These are phyloP conservation scores for Russula compacta DNA, from an alignment of 768 basidiomycete genomes.

Conservation along the genomic window DNA sequence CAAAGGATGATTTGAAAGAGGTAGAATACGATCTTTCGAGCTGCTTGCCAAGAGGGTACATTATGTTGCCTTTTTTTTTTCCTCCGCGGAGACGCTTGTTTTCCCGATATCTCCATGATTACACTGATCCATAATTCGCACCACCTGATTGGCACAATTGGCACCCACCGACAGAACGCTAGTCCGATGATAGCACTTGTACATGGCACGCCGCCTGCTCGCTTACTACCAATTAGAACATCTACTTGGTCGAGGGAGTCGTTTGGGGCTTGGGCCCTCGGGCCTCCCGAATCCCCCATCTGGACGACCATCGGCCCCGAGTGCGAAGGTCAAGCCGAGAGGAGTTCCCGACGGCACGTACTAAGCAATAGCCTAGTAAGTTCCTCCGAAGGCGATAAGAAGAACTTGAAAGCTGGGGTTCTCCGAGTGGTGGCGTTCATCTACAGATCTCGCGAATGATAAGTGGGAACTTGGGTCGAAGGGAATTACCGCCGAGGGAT, in stretches of 20 bases:
- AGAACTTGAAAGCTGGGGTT: conserved; percentile 10
- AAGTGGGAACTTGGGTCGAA: conserved; percentile 2
- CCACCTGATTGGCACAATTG: conserved; percentile 1
- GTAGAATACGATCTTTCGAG: background rate
- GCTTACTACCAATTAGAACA: background rate
- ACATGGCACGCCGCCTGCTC: background rate
- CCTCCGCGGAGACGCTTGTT: conserved; percentile 10
- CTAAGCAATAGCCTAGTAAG: conserved; percentile 18
- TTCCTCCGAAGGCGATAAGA: conserved; percentile 17
- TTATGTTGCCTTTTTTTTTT: background rate
- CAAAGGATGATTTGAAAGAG: background rate
- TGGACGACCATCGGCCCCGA: conserved; percentile 4
- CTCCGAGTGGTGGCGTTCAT: conserved; percentile 13
- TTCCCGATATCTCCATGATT: conserved; percentile 4
- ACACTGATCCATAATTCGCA: background rate
- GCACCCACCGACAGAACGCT: background rate
- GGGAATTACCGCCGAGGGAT: conserved; percentile 8
- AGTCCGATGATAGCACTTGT: conserved; percentile 2
- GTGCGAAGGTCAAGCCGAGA: conserved; percentile 2
- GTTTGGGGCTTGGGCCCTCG: background rate
- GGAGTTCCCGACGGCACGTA: conserved; percentile 8
- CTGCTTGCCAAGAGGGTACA: background rate
- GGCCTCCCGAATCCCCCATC: background rate
- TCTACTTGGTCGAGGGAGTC: background rate
- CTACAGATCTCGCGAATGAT: conserved; percentile 11